phyloP scores from a whole-genome alignment of 208 protist genomes.

The Cochliopodium minus region DNA sequence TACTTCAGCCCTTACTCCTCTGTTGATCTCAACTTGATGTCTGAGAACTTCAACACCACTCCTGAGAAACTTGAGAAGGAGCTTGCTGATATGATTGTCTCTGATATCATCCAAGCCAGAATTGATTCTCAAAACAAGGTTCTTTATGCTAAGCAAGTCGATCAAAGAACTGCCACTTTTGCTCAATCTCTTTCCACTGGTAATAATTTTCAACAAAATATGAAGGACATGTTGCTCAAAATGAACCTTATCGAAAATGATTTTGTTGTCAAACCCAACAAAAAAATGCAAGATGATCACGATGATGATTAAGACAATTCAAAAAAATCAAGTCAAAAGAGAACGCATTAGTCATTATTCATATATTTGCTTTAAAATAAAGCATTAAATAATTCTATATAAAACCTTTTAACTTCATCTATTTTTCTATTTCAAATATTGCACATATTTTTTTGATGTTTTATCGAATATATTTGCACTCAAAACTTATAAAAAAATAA shows the following conservation, averaged over 20 bases:
- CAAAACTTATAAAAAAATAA: too few relatives aligned
- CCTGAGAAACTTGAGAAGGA: constrained; percentile 35
- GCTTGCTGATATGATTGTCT: constrained; percentile 41
- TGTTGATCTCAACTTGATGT: constrained; percentile 46
- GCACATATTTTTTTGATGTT: too few relatives aligned
- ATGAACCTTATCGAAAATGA: constrained; percentile 13
- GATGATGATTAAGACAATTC: too few relatives aligned
- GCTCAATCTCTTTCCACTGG: constrained; percentile 26
- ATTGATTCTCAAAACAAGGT: constrained; percentile 57
- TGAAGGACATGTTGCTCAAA: constrained; percentile 5
- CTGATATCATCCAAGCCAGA: constrained; percentile 38
- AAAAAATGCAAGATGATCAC: too few relatives aligned
- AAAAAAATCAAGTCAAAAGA: too few relatives aligned
- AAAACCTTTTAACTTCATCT: too few relatives aligned
- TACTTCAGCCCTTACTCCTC: constrained; percentile 44
- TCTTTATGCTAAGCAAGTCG: constrained; percentile 24
- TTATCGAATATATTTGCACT: too few relatives aligned
- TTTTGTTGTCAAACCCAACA: constrained; percentile 9
- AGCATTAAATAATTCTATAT: too few relatives aligned
- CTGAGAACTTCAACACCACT: constrained; percentile 38
- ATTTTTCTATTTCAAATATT: too few relatives aligned
- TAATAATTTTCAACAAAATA: constrained; percentile 16
- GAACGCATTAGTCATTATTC: too few relatives aligned
- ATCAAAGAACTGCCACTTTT: constrained; percentile 37
- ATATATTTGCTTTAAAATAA: too few relatives aligned